These are phyloP conservation scores for Adiantum capillusveneris DNA, from an alignment of 75 land plant species.

Conservation along the genomic window DNA sequence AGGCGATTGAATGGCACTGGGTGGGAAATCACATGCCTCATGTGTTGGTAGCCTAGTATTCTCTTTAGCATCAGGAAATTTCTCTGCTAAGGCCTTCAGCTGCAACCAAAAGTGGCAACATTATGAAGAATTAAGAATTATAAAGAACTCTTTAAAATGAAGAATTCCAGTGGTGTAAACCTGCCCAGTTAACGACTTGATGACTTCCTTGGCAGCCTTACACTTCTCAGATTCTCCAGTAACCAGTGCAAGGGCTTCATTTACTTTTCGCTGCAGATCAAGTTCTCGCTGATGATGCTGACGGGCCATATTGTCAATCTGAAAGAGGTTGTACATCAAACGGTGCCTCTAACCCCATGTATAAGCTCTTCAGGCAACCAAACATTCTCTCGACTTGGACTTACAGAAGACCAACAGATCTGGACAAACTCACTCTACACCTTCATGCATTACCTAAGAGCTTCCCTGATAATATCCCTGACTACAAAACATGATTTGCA, in stretches of 20 bases:
- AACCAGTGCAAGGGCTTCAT: slow-evolving; percentile 55
- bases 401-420: no score
- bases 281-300: slow-evolving; percentile 52
- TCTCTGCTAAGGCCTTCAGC: slow-evolving; percentile 84
- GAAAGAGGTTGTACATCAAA: not conserved
- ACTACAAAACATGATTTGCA: no score
- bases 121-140: not conserved
- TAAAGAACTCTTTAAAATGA: no score
- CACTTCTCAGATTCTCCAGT: slow-evolving; percentile 65
- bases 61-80: slow-evolving; percentile 32
- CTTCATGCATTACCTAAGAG: no score
- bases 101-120: slow-evolving; percentile 8
- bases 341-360: no score
- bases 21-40: not conserved
- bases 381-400: no score
- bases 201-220: slow-evolving; percentile 78
- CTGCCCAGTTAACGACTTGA: slow-evolving; percentile 70
- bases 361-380: no score
- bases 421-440: no score
- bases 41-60: not conserved
- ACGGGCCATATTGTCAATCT: slow-evolving; percentile 57
- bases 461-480: no score
- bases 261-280: slow-evolving; percentile 48
- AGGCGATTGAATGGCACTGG: not conserved
- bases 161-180: no score